A percentile compares a stretch with the other conserved stretches of the same genome.
Evolutionary conservation across 768 basidiomycete species (phyloP).

Genomic region (Suillus subaureus): DNA sequence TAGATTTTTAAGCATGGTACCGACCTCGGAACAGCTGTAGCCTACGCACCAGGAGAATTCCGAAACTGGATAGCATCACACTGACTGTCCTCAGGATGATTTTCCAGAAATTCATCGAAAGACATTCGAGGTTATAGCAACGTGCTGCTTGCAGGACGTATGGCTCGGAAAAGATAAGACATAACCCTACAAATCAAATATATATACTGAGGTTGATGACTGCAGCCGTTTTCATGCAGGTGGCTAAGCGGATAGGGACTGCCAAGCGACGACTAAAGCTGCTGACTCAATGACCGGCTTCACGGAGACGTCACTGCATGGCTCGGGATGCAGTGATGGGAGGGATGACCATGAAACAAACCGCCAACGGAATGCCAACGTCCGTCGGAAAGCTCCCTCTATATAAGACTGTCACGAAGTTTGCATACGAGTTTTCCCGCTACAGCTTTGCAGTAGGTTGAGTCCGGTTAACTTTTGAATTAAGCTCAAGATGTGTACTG

Average conservation of each 20-base stretch:
- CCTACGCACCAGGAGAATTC: neutral
- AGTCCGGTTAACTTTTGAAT: neutral
- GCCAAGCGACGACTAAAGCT: neutral
- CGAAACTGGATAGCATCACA: neutral
- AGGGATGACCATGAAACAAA: neutral
- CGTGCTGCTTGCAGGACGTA: neutral
- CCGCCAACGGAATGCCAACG: neutral
- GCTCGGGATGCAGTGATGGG: neutral
- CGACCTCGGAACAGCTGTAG: neutral
- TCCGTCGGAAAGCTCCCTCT: neutral
- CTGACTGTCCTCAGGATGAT: neutral
- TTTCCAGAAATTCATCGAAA: neutral
- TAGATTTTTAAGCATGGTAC: neutral
- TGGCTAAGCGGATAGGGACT: no score
- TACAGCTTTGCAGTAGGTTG: neutral
- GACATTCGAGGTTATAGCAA: neutral
- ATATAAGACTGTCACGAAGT: neutral
- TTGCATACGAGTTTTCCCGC: neutral
- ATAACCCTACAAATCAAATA: neutral
- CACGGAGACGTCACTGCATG: neutral
- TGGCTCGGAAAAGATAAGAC: no score
- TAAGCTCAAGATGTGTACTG: neutral
- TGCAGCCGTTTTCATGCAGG: neutral
- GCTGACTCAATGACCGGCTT: neutral
- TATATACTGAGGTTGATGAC: neutral